Conservation (phyloP, 345 rosid species). For the Cardamine occulta region DNA sequence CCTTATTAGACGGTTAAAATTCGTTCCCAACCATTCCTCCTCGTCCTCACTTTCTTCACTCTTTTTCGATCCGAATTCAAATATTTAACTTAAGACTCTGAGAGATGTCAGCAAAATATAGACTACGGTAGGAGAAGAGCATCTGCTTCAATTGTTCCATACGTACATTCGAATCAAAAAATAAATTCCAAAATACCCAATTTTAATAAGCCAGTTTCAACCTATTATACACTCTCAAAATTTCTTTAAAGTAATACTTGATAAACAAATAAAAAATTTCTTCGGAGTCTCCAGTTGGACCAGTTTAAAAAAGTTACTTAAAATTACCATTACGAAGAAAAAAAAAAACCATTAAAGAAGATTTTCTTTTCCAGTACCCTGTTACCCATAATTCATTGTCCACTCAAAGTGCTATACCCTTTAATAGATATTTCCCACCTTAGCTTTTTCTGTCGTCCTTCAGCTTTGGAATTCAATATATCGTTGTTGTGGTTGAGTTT, state of each 20-base stretch:
- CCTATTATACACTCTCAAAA: not conserved
- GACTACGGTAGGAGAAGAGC: slow-evolving; percentile 24
- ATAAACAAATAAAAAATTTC: no score
- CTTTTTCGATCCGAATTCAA: slow-evolving; percentile 17
- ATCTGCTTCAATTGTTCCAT: slow-evolving; percentile 32
- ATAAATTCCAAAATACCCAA: not conserved
- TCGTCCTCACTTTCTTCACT: slow-evolving; percentile 22
- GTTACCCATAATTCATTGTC: slow-evolving; percentile 4
- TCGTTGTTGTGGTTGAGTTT: slow-evolving; percentile 12
- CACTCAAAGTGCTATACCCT: slow-evolving; percentile 18
- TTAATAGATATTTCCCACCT: slow-evolving; percentile 12
- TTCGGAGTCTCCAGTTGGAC: not conserved
- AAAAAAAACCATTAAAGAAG: not conserved
- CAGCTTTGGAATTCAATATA: slow-evolving; percentile 8
- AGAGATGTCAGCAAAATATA: slow-evolving; percentile 19
- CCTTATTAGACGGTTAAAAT: slow-evolving; percentile 41
- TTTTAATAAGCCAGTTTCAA: not conserved
- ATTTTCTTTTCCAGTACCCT: not conserved
- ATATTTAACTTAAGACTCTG: slow-evolving; percentile 21
- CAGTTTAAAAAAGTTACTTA: not conserved
- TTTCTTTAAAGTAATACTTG: not conserved
- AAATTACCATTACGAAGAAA: not conserved
- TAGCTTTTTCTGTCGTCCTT: not conserved
- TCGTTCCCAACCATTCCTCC: slow-evolving; percentile 25
- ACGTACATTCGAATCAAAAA: slow-evolving; percentile 14